Evolutionary conservation across 2,329 filamentous ascomycete species (phyloP).

Genomic region (Fusarium sp.): DNA sequence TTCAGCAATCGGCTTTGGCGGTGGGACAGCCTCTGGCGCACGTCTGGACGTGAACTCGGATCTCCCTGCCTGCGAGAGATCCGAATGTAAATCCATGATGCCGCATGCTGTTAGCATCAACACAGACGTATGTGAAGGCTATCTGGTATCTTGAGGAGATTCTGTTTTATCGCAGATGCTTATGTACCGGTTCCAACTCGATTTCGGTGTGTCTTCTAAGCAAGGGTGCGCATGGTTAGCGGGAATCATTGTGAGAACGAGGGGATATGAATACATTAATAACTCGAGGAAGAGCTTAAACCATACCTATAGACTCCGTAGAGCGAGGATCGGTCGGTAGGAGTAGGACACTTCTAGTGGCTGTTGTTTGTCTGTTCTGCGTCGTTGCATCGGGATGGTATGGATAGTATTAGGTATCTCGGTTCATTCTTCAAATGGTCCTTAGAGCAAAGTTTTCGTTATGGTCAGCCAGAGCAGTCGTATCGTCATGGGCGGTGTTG

Average conservation of each 20-base stretch:
- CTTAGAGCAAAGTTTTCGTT: background rate
- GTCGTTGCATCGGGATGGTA: background rate
- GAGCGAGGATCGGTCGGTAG: background rate
- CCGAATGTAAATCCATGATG: background rate
- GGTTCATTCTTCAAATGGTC: background rate
- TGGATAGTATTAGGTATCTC: background rate
- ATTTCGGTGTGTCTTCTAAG: background rate
- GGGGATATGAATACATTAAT: background rate
- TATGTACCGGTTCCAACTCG: background rate
- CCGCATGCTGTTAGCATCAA: background rate
- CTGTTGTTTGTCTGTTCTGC: background rate
- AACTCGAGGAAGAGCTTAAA: background rate
- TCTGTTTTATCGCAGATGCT: background rate
- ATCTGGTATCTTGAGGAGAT: background rate
- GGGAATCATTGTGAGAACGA: background rate
- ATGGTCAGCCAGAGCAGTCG: background rate
- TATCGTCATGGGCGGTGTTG: background rate
- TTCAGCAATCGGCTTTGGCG: background rate
- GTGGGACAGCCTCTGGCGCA: background rate
- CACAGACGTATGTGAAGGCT: background rate
- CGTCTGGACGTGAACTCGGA: background rate
- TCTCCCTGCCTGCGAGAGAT: background rate
- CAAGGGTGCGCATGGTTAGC: background rate
- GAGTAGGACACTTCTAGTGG: background rate
- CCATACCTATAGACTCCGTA: background rate